Percentiles rank a stretch among this genome's conserved stretches.
Evolutionary conservation across 768 basidiomycete genomes (phyloP).

Genomic region (Hygrophoropsis aurantiaca): DNA sequence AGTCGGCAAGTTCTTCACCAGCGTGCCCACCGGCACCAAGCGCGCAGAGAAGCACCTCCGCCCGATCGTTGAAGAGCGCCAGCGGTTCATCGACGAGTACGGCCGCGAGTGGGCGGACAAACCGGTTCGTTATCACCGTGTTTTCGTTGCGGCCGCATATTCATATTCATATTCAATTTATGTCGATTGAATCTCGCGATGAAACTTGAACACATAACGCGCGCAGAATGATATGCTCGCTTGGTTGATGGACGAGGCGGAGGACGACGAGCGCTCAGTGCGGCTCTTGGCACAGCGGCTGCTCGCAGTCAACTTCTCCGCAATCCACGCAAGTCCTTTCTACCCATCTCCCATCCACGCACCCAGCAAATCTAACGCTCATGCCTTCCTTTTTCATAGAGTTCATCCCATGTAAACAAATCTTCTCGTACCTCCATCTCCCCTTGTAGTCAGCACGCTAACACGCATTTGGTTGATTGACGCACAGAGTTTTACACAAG

Average conservation of each 20-base stretch:
- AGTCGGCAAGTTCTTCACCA: conserved; percentile 12
- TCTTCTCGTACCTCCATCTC: neutral
- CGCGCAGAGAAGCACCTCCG: conserved; percentile 16
- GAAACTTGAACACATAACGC: conserved; percentile 20
- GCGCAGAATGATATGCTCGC: conserved; percentile 28
- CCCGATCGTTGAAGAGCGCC: conserved; percentile 32
- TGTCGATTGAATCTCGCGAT: no score
- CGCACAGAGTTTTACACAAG: conserved; percentile 31
- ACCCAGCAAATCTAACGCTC: neutral
- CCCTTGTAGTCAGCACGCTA: no score
- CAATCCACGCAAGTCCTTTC: conserved; percentile 17
- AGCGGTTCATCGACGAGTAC: conserved; percentile 16
- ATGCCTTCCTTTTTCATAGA: conserved; percentile 7
- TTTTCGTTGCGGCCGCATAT: neutral
- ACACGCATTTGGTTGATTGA: neutral
- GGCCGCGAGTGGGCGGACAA: conserved; percentile 28
- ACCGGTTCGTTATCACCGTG: conserved; percentile 24
- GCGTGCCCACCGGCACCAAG: neutral
- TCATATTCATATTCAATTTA: neutral
- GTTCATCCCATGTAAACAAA: conserved; percentile 13
- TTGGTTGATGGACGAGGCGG: conserved; percentile 30
- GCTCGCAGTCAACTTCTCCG: conserved; percentile 3
- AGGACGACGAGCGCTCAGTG: conserved; percentile 12
- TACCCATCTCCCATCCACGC: neutral
- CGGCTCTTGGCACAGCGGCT: conserved; percentile 14